Evolutionary conservation across 2,329 filamentous ascomycete genomes (phyloP).

Genomic region (Fusarium burgessii): DNA sequence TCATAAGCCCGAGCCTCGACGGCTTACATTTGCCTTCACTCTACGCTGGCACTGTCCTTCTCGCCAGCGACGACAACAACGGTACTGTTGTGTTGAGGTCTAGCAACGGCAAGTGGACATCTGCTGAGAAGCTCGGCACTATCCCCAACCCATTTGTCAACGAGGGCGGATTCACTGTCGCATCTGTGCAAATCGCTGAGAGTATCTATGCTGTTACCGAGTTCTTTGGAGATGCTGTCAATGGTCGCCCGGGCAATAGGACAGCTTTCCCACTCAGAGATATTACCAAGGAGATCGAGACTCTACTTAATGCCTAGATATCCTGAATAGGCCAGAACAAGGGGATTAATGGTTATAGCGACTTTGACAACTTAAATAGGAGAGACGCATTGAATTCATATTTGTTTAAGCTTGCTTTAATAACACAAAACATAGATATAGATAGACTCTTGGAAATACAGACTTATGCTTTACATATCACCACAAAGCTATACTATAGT

Average conservation of each 20-base stretch:
- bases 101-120: slow-evolving; percentile 51
- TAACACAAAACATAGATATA: too few species aligned
- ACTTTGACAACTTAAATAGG: too few species aligned
- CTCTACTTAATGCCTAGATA: not conserved
- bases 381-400: too few species aligned
- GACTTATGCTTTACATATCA: too few species aligned
- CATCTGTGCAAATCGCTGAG: slow-evolving; percentile 24
- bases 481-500: too few species aligned
- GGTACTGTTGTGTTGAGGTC: slow-evolving; percentile 54
- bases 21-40: slow-evolving; percentile 51
- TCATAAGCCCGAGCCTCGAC: slow-evolving; percentile 33
- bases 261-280: slow-evolving; percentile 11
- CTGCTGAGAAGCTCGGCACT: slow-evolving; percentile 52
- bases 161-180: slow-evolving; percentile 26
- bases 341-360: too few species aligned
- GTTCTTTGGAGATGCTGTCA: slow-evolving; percentile 15
- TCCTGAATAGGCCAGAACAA: too few species aligned
- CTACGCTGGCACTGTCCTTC: slow-evolving; percentile 51
- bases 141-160: slow-evolving; percentile 40
- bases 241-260: slow-evolving; percentile 6
- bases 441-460: too few species aligned
- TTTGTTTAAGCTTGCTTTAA: too few species aligned
- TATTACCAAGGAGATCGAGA: slow-evolving; percentile 10
- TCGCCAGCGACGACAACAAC: slow-evolving; percentile 47
- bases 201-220: slow-evolving; percentile 13